A percentile compares a stretch with the other conserved stretches of the same genome.
Conservation (phyloP, 2,329 filamentous ascomycete species). For the Clarireedia monteithiana region DNA sequence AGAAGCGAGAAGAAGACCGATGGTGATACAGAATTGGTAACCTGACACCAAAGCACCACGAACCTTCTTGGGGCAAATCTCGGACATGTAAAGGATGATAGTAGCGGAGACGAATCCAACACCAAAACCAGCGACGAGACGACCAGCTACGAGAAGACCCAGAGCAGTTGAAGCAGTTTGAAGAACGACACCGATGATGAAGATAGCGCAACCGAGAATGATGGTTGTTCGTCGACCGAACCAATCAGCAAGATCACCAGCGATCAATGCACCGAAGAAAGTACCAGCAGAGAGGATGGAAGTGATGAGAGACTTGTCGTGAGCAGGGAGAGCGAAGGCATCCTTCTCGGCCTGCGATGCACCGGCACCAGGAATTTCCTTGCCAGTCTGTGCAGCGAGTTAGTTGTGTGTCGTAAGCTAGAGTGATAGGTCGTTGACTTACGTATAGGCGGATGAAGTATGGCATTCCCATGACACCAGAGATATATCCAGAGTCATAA, state of each 20-base stretch:
- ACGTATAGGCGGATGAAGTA: conserved; percentile 28
- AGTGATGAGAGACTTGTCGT: conserved; percentile 54
- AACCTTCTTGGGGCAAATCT: conserved; percentile 58
- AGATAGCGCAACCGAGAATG: conserved; percentile 53
- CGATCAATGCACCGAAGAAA: conserved; percentile 72
- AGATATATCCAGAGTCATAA: conserved; percentile 72
- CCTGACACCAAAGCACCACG: conserved; percentile 73
- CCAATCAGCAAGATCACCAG: conserved; percentile 69
- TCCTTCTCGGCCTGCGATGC: conserved; percentile 10
- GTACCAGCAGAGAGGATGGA: conserved; percentile 66
- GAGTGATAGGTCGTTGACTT: conserved; percentile 12
- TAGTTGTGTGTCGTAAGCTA: neutral
- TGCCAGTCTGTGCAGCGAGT: conserved; percentile 9
- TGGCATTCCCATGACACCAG: conserved; percentile 44
- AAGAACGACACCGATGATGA: conserved; percentile 56
- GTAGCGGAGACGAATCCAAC: conserved; percentile 76
- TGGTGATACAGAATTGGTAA: conserved; percentile 78
- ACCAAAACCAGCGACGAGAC: conserved; percentile 68
- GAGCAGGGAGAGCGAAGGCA: conserved; percentile 34
- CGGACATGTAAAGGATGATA: conserved; percentile 72
- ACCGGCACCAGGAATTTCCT: conserved; percentile 15
- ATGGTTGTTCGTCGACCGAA: conserved; percentile 66
- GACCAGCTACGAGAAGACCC: conserved; percentile 44
- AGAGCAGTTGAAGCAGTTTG: conserved; percentile 53
- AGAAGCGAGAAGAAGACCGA: conserved; percentile 68